Evolutionary conservation across 2,329 filamentous ascomycete genomes (phyloP).

Genomic region (Zalaria sp.): DNA sequence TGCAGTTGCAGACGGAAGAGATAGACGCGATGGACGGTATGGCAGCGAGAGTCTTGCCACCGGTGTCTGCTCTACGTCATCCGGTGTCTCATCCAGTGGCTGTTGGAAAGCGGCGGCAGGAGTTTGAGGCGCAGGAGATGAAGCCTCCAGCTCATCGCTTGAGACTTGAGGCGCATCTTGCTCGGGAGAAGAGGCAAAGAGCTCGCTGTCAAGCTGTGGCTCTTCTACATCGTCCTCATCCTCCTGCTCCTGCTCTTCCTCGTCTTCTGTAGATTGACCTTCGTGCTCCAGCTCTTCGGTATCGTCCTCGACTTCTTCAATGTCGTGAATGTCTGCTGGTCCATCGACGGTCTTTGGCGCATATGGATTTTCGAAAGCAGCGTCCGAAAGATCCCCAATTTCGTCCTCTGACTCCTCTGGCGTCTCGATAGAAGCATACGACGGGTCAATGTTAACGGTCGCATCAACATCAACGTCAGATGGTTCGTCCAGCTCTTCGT

Average conservation of each 20-base stretch:
- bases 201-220: constrained; percentile 4
- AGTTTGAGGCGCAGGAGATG: constrained; percentile 3
- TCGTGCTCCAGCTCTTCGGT: constrained; percentile 4
- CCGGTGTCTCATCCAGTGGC: not conserved
- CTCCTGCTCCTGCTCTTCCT: constrained; percentile 5
- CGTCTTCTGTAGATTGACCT: constrained; percentile 1
- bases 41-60: constrained; percentile 1
- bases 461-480: constrained; percentile 9
- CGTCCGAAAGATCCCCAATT: constrained; percentile 10
- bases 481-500: constrained; percentile 8
- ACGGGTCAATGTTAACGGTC: constrained; percentile 3
- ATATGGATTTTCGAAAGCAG: too few relatives aligned
- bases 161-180: constrained; percentile 1
- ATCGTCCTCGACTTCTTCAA: not conserved
- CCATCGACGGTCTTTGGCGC: constrained; percentile 11
- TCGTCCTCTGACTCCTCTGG: constrained; percentile 15
- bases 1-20: not conserved
- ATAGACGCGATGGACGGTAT: not conserved
- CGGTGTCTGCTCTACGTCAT: not conserved
- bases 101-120: constrained; percentile 1
- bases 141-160: not conserved
- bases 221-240: constrained; percentile 1
- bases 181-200: constrained; percentile 3
- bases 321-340: constrained; percentile 13
- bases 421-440: constrained; percentile 6